phyloP scores from a whole-genome alignment of 306 rosid genomes.

The Prunus salicina region DNA sequence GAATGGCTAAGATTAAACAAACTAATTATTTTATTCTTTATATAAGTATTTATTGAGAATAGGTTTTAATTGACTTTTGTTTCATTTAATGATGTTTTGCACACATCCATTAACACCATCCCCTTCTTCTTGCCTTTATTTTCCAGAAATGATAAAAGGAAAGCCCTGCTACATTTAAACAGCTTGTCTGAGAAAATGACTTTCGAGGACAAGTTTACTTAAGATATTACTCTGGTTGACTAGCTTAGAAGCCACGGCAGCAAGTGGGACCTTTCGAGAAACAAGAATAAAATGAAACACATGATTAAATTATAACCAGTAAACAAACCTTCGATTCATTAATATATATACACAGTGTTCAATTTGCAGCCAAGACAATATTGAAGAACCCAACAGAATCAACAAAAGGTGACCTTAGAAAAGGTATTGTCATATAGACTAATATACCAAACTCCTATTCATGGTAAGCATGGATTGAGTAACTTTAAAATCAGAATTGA shows the following conservation, averaged over 20 bases:
- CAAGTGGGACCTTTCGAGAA: background rate
- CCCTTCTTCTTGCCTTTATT: too few species aligned
- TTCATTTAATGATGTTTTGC: too few species aligned
- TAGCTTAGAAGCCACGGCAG: background rate
- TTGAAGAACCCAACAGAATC: slow-evolving; percentile 8
- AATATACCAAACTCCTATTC: slow-evolving; percentile 1
- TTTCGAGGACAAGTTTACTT: too few species aligned
- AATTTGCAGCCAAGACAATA: background rate
- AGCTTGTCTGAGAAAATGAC: too few species aligned
- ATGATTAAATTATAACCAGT: background rate
- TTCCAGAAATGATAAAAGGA: too few species aligned
- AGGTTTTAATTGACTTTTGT: too few species aligned
- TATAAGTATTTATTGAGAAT: too few species aligned
- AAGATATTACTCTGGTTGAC: too few species aligned
- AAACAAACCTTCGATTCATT: slow-evolving; percentile 29
- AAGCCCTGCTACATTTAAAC: too few species aligned
- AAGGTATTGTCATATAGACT: background rate
- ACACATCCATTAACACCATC: too few species aligned
- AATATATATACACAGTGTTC: slow-evolving; percentile 34
- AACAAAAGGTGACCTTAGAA: slow-evolving; percentile 1
- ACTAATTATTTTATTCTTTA: too few species aligned
- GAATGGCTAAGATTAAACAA: too few species aligned
- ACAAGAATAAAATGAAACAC: background rate
- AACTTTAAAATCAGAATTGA: background rate
- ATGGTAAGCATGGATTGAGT: background rate